Conservation (phyloP, 1,284 basidiomycete genomes). For the Exsudoporus floridanus region DNA sequence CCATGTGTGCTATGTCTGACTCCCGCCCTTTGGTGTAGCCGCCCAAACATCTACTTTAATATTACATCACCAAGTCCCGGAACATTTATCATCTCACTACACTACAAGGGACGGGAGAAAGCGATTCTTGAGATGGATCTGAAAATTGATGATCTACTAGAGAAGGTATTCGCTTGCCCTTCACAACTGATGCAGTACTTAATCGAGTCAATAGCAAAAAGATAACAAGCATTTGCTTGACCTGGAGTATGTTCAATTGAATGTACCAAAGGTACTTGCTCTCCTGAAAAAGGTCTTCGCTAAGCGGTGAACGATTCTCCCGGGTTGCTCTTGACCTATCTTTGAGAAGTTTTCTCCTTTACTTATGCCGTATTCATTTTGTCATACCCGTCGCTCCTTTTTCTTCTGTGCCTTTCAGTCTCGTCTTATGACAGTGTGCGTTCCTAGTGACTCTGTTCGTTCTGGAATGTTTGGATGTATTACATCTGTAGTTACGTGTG, state of each 20-base stretch:
- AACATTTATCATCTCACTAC: conserved; percentile 97
- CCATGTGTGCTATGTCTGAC: conserved; percentile 2
- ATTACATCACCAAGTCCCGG: conserved; percentile 97
- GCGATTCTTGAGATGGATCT: conserved; percentile 99
- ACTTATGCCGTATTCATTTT: conserved; percentile 35
- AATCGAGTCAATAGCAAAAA: conserved; percentile 73
- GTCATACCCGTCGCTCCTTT: conserved; percentile 32
- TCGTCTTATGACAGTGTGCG: conserved; percentile 20
- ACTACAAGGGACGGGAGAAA: conserved; percentile 99
- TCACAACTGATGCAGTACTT: conserved; percentile 11
- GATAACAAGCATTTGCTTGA: conserved; percentile 95
- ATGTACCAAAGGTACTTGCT: conserved; percentile 91
- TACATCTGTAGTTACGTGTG: conserved; percentile 39
- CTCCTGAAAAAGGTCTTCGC: conserved; percentile 91
- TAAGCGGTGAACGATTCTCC: conserved; percentile 59
- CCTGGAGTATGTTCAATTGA: conserved; percentile 96
- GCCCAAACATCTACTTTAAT: conserved; percentile 98
- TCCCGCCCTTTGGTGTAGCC: conserved; percentile 47
- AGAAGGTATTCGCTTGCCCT: conserved; percentile 66
- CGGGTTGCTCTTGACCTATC: conserved; percentile 31
- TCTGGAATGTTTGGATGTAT: conserved; percentile 36
- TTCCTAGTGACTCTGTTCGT: conserved; percentile 25
- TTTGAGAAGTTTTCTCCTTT: conserved; percentile 23
- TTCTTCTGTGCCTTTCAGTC: conserved; percentile 14
- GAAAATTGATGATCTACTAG: conserved; percentile 97